Base-by-base conservation (phyloP, 768 basidiomycete genomes). In the Russula abietina region DNA sequence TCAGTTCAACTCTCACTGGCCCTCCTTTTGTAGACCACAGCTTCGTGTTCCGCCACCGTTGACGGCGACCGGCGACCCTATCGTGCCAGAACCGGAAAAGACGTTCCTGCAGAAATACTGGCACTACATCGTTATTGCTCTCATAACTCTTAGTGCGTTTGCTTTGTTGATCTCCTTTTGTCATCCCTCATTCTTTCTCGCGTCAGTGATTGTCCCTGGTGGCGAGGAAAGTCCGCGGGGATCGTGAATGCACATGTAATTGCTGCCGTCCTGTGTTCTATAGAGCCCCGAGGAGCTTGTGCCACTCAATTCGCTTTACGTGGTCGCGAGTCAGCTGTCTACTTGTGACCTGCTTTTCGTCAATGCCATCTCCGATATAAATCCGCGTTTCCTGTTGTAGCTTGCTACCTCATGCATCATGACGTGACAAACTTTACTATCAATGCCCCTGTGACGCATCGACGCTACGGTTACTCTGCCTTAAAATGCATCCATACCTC, bases 31-130 rank as follows among this genome's bases (percentile, higher is more conserved):
- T 69, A 92, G 91, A 61, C 88, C 88, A 49, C 81, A 83, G 62
- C 78, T 92, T 43, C 84, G 82, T 57, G 74, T 78, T 1, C 89
- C 89, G 10, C 88, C 87, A 10, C 84, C 83, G 5, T 72, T 91
- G 26, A 84, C 83, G 10, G 75, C 82, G 17, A 78, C 87, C 69
- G 91, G 91, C 51, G 81, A 84, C 69, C 81, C 83, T 22, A 76
- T 88, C 26, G 71, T 78, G 61, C 81, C 85, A 0, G 71, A 76
- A 38, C 80, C 81, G 0, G 91, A 95, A 70, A 89, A 93, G 73
- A 76, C 84, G 12, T 91, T 94, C 73, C 60, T 93, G 46, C 88
- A 91, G 70, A 94, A 93, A 72, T 95, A 95, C 73, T 95, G 93
- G 93, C 78, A 93, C 73, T 93, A 93, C 69, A 81, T 91, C 41